Evolutionary conservation across 176 grass and related monocot species (phyloP).

Genomic region (Alopecurus myosuroides): DNA sequence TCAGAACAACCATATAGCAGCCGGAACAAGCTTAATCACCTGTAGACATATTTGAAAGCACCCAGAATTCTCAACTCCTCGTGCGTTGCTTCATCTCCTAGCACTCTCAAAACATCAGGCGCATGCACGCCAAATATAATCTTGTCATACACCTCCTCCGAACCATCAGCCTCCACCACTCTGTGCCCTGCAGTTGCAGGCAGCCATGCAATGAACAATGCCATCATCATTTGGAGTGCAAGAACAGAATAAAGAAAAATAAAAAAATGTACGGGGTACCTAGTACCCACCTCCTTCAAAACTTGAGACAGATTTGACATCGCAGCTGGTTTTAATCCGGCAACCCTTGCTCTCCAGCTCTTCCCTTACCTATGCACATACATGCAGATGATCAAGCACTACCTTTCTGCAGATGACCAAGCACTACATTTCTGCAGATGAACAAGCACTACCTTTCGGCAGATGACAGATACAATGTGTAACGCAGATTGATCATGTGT

Average conservation of each 20-base stretch:
- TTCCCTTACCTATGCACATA: conserved; percentile 37
- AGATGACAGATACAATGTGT: no score
- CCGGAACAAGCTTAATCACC: conserved; percentile 8
- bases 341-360: conserved; percentile 61
- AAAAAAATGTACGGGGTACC: neutral
- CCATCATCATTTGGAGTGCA: no score
- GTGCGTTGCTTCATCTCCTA: conserved; percentile 57
- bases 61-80: conserved; percentile 64
- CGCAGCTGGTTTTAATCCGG: conserved; percentile 58
- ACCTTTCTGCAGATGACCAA: neutral
- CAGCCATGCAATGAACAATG: neutral
- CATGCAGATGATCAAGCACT: no score
- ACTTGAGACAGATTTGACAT: conserved; percentile 46
- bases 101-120: conserved; percentile 59
- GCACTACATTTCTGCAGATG: neutral
- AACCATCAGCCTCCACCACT: conserved; percentile 37
- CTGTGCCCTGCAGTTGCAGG: conserved; percentile 31
- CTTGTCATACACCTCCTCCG: conserved; percentile 50
- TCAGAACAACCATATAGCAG: no score
- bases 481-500: no score
- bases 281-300: conserved; percentile 53
- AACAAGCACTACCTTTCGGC: no score
- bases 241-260: neutral
- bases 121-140: conserved; percentile 60
- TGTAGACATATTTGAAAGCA: conserved; percentile 65